Percentiles rank a stretch among this genome's conserved stretches.
Conservation (phyloP, 1,139 yeast species). For the Scheffersomyces parashehatae region DNA sequence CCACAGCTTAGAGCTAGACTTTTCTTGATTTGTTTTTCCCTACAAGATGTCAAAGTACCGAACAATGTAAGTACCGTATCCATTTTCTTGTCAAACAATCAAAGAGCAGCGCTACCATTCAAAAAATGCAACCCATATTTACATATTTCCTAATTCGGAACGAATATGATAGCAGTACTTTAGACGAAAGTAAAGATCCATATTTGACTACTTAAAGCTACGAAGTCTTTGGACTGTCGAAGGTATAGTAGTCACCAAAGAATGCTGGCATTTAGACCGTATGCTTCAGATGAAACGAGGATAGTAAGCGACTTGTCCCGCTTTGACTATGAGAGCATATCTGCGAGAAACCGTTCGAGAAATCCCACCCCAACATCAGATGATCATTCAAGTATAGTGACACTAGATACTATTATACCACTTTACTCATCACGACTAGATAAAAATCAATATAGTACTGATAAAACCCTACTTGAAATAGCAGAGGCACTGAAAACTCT, state of each 20-base stretch:
- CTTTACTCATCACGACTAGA: neutral
- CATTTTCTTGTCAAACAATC: no score
- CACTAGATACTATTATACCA: constrained; percentile 10
- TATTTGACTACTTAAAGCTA: no score
- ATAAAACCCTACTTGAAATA: constrained; percentile 5
- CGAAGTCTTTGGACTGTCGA: no score
- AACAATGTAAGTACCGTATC: no score
- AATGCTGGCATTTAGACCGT: constrained; percentile 5
- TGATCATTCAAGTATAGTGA: constrained; percentile 11
- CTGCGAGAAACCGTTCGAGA: constrained; percentile 14
- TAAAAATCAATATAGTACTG: neutral
- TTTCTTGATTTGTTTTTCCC: no score
- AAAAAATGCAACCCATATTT: neutral
- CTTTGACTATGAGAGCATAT: constrained; percentile 13
- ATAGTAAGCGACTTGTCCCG: constrained; percentile 19
- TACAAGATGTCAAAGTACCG: no score
- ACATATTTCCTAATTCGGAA: neutral
- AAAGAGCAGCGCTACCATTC: neutral
- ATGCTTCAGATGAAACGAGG: constrained; percentile 9
- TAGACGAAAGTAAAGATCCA: no score
- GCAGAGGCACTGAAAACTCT: constrained; percentile 5
- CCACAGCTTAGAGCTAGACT: no score
- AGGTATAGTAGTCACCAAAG: neutral
- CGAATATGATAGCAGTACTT: no score
- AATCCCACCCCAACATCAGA: constrained; percentile 17